Percentiles rank a stretch among this genome's conserved stretches.
Conservation (phyloP, 305 asterid genomes). For the Striga hermonthica region DNA sequence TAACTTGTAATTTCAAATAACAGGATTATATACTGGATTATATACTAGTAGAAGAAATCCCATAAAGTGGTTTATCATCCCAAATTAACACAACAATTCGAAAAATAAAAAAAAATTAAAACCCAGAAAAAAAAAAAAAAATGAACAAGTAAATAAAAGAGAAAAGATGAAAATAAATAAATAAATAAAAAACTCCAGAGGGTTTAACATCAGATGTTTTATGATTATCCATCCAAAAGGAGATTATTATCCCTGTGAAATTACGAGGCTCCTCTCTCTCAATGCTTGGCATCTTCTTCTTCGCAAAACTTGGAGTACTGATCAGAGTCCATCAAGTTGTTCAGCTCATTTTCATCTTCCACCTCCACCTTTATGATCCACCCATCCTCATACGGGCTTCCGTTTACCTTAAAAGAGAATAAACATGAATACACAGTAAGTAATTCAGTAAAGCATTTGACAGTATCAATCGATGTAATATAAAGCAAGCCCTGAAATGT, state of each 20-base stretch:
- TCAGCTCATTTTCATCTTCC: conserved; percentile 46
- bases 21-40: too few relatives aligned
- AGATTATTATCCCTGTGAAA: conserved; percentile 28
- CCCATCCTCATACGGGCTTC: conserved; percentile 73
- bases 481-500: conserved; percentile 2
- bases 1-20: too few relatives aligned
- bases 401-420: conserved; percentile 49
- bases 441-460: too few relatives aligned
- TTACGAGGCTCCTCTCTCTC: conserved; percentile 27
- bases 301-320: conserved; percentile 71
- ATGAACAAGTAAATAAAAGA: neutral
- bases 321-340: conserved; percentile 57
- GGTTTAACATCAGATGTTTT: conserved; percentile 2
- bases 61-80: conserved; percentile 11
- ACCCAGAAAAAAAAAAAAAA: neutral
- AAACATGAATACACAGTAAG: neutral
- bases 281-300: conserved; percentile 78
- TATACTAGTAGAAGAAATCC: neutral
- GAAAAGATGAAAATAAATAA: too few relatives aligned
- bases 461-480: too few relatives aligned
- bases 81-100: conserved; percentile 4
- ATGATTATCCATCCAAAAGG: conserved; percentile 27
- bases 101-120: too few relatives aligned
- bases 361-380: conserved; percentile 93
- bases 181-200: conserved; percentile 1